phyloP scores from a whole-genome alignment of 257 asterid genomes.

The Schizonepeta tenuifolia region DNA sequence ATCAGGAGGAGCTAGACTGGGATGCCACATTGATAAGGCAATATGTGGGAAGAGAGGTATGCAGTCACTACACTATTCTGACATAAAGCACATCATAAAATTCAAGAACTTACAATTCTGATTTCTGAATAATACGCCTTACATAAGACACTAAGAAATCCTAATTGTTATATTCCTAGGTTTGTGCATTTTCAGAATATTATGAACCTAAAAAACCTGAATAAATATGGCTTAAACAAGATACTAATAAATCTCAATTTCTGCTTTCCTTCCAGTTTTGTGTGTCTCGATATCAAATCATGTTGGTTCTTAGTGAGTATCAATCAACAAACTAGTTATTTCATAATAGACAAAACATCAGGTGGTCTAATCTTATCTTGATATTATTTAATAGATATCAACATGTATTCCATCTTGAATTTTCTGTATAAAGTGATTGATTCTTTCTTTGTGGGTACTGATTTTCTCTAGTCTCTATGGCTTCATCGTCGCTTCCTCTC shows the following conservation, averaged over 20 bases:
- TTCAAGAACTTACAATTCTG: constrained; percentile 17
- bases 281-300: background rate
- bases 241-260: background rate
- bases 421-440: background rate
- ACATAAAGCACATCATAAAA: background rate
- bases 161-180: background rate
- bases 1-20: constrained; percentile 89
- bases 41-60: constrained; percentile 92
- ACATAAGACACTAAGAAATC: background rate
- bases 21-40: constrained; percentile 61
- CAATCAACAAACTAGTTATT: background rate
- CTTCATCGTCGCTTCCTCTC: constrained; percentile 96
- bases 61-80: constrained; percentile 18
- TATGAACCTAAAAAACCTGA: background rate
- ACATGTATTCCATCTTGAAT: constrained; percentile 6
- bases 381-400: background rate
- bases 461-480: constrained; percentile 75
- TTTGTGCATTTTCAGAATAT: background rate
- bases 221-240: background rate
- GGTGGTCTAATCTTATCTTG: constrained; percentile 3
- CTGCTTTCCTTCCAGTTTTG: background rate
- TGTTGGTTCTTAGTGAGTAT: background rate
- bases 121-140: constrained; percentile 12
- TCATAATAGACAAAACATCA: background rate
- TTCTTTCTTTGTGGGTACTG: constrained; percentile 20